Evolutionary conservation across 2,329 filamentous ascomycete species (phyloP).

Genomic region (Colletotrichum chlorophyti): DNA sequence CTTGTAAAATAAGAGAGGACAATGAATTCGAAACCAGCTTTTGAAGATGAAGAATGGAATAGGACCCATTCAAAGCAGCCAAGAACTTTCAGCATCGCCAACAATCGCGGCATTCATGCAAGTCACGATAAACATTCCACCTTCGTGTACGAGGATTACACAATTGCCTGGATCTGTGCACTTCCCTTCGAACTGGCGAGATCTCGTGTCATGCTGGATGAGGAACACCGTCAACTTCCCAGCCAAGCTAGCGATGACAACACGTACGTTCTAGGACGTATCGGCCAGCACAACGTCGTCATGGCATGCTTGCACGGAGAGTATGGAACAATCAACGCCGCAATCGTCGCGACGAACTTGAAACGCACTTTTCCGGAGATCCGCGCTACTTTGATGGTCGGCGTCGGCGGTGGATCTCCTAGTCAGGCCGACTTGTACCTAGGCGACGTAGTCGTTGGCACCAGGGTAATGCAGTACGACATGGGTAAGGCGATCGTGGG

Average conservation of each 20-base stretch:
- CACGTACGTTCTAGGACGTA: neutral
- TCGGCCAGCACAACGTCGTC: neutral
- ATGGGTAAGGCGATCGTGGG: constrained; percentile 25
- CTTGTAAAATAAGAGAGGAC: too few relatives aligned
- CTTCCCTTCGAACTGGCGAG: constrained; percentile 28
- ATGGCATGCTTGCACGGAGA: constrained; percentile 3
- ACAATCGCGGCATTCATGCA: too few relatives aligned
- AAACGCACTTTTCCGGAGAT: constrained; percentile 22
- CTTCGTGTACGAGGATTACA: constrained; percentile 28
- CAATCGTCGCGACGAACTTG: constrained; percentile 21
- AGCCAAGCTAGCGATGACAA: neutral
- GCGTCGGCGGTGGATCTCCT: constrained; percentile 37
- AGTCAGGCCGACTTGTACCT: constrained; percentile 24
- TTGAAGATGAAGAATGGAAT: too few relatives aligned
- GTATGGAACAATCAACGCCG: constrained; percentile 10
- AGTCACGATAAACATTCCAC: too few relatives aligned
- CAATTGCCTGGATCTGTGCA: constrained; percentile 32
- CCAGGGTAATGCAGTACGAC: constrained; percentile 31
- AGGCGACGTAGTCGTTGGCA: constrained; percentile 32
- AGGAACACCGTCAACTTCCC: constrained; percentile 10
- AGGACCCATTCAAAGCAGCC: too few relatives aligned
- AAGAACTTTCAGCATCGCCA: too few relatives aligned
- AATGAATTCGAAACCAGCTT: too few relatives aligned
- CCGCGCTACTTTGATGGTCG: constrained; percentile 32
- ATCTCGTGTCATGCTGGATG: constrained; percentile 30